A percentile compares a stretch with the other conserved stretches of the same genome.
These are phyloP conservation scores for Panaeolus cyanescens DNA, from an alignment of 768 basidiomycete genomes.

Conservation along the genomic window DNA sequence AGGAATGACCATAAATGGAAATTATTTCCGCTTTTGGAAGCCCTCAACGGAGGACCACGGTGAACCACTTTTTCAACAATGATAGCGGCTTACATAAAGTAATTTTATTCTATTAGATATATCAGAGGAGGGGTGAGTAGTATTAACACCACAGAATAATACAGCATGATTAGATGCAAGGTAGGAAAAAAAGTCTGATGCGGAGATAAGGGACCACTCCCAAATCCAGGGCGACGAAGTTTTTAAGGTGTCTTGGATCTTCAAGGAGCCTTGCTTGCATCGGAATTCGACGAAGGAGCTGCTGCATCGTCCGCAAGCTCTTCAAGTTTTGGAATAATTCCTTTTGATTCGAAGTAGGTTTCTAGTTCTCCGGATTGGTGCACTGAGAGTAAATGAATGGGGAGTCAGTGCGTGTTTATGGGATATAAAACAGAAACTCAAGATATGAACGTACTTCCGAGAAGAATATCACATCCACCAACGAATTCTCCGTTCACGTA, in stretches of 20 bases:
- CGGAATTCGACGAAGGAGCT: not conserved
- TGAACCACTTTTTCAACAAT: too few species aligned
- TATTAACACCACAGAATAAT: not conserved
- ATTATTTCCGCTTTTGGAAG: not conserved
- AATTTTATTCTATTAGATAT: not conserved
- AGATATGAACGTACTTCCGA: constrained; percentile 68
- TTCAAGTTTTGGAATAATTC: constrained; percentile 61
- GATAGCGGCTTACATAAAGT: too few species aligned
- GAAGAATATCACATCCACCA: constrained; percentile 94
- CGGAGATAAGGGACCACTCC: not conserved
- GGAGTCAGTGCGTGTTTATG: constrained; percentile 6
- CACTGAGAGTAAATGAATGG: constrained; percentile 56
- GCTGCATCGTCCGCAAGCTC: not conserved
- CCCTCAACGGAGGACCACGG: not conserved
- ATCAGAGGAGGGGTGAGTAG: not conserved
- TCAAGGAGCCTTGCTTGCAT: not conserved
- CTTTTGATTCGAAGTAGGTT: constrained; percentile 69
- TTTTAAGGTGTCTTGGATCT: not conserved
- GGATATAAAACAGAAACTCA: constrained; percentile 3
- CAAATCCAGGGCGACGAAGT: not conserved
- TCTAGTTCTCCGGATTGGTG: constrained; percentile 96
- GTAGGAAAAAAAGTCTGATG: not conserved
- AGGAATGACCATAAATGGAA: not conserved
- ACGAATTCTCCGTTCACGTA: constrained; percentile 96
- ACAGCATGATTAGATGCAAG: not conserved